Evolutionary conservation across 495 filamentous ascomycete genomes (phyloP), one percentile per base, ranked within the genome.

Genomic region (Barbatosphaeria neglecta): DNA sequence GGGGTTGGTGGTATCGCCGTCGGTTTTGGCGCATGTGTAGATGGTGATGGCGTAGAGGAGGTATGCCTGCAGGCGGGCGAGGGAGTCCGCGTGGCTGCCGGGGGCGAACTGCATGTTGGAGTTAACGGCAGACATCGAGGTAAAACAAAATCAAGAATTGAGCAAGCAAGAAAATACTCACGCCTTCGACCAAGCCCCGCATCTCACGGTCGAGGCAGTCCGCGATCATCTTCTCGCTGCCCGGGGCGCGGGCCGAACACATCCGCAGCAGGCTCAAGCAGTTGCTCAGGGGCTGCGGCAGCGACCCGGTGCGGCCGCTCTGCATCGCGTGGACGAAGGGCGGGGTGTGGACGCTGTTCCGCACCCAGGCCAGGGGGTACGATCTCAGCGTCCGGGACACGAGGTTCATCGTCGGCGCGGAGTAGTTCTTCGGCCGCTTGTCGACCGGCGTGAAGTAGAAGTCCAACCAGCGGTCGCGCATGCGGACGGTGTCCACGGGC

Each of bases 61-160:
- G 46, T 65, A 69, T 3, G 64, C 61, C 45, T 67, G 66, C 44
- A 66, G 66, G 0, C 61, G 62, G 10, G 56, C 59, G 1, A 69
- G 51, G 2, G 61, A 53, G 2, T 47, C 47, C 39, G 60, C 47
- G 10, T 55, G 49, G 46, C 57, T 50, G 33, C 60, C 64, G 2
- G 20, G 47, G 15, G 53, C 42, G 24, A 53, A 48, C 28, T 48
- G n/a, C n/a, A n/a, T n/a, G n/a, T n/a, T n/a, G n/a, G n/a, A n/a
- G n/a, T n/a, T n/a, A n/a, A n/a, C n/a, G n/a, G n/a, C n/a, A n/a
- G n/a, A n/a, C n/a, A n/a, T n/a, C n/a, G n/a, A n/a, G n/a, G n/a
- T n/a, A n/a, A n/a, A n/a, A n/a, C n/a, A n/a, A n/a, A n/a, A n/a
- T n/a, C n/a, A n/a, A n/a, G n/a, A n/a, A n/a, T n/a, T n/a, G n/a